Conservation (phyloP, 1,139 yeast species). For the Geotrichum citri-aurantii region DNA sequence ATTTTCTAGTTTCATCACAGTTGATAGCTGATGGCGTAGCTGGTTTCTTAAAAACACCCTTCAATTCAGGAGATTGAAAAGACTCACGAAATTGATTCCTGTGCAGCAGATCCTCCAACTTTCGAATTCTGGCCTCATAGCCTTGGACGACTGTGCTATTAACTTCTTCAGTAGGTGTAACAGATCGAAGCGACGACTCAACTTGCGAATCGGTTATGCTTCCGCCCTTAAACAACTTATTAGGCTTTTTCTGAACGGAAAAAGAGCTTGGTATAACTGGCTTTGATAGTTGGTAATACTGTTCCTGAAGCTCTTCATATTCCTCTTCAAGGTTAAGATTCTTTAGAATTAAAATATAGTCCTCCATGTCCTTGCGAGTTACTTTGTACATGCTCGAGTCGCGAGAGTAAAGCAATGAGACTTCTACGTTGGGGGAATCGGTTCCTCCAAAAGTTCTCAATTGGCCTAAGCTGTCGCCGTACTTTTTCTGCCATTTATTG, state of each 20-base stretch:
- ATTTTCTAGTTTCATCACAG: conserved; percentile 15
- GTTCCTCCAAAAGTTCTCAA: conserved; percentile 15
- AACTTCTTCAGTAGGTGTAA: neutral
- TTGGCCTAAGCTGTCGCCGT: conserved; percentile 37
- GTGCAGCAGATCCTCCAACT: conserved; percentile 37
- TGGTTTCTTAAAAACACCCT: conserved; percentile 5
- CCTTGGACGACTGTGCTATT: conserved; percentile 23
- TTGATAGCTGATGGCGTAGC: neutral
- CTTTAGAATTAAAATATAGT: conserved; percentile 8
- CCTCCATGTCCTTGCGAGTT: conserved; percentile 12
- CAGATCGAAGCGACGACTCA: neutral
- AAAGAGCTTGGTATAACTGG: neutral
- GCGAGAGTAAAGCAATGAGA: conserved; percentile 11
- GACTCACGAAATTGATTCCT: conserved; percentile 30
- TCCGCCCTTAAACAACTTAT: conserved; percentile 17
- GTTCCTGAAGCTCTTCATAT: conserved; percentile 12
- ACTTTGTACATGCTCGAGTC: conserved; percentile 7
- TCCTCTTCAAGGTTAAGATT: conserved; percentile 8
- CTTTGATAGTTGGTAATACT: conserved; percentile 3
- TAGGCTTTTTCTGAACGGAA: neutral
- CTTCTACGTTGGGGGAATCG: conserved; percentile 15
- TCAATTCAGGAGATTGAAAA: conserved; percentile 6
- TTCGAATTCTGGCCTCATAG: conserved; percentile 37
- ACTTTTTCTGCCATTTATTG: conserved; percentile 57
- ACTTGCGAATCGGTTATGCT: conserved; percentile 15